These are phyloP conservation scores for Mycogone perniciosa DNA, from an alignment of 2,329 filamentous ascomycete genomes.

Conservation along the genomic window DNA sequence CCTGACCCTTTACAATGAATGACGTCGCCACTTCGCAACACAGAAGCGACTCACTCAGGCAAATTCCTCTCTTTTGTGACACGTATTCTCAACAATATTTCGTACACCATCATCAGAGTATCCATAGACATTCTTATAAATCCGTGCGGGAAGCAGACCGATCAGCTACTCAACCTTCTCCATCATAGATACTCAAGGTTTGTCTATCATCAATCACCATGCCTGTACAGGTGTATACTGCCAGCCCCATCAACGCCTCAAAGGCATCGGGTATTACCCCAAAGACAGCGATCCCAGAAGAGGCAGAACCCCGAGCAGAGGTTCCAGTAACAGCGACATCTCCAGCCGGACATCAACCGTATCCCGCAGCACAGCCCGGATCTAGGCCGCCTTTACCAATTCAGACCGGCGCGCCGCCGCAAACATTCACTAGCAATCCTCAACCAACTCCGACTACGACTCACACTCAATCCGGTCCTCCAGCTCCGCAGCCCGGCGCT, in stretches of 20 bases:
- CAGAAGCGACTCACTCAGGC: background rate
- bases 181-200: no score
- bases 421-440: conserved; percentile 26
- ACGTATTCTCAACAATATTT: no score
- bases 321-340: conserved; percentile 25
- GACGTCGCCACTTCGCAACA: background rate
- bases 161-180: no score
- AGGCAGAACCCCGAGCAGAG: conserved; percentile 15
- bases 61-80: background rate
- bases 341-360: conserved; percentile 18
- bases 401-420: conserved; percentile 34
- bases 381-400: conserved; percentile 38
- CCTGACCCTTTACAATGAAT: background rate
- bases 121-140: no score
- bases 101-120: no score
- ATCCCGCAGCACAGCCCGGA: conserved; percentile 42
- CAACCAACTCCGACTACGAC: conserved; percentile 38
- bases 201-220: conserved; percentile 31
- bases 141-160: no score
- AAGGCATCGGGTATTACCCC: conserved; percentile 46
- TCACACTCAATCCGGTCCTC: conserved; percentile 34
- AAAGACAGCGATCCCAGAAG: conserved; percentile 32
- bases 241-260: conserved; percentile 52
- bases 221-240: conserved; percentile 53
- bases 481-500: conserved; percentile 53